These are phyloP conservation scores for Dothideomycetes sp. DNA, from an alignment of 2,329 filamentous ascomycete species.

Conservation along the genomic window DNA sequence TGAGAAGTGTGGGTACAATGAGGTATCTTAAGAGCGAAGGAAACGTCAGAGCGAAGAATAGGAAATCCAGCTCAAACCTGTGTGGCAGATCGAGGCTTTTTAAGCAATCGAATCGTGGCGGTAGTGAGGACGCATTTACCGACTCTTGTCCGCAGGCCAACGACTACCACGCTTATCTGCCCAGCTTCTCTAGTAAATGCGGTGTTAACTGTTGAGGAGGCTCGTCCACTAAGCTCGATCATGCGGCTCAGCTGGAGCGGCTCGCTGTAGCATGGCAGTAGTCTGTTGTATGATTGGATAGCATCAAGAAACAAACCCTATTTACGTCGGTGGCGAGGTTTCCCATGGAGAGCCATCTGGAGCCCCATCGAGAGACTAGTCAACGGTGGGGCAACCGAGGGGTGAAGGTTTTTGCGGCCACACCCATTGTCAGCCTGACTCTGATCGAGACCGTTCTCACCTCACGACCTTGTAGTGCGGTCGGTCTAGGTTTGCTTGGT, in stretches of 20 bases:
- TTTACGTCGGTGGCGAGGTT: constrained; percentile 6
- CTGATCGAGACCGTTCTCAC: no score
- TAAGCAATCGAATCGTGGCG: no score
- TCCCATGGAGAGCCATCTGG: neutral
- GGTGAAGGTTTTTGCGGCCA: neutral
- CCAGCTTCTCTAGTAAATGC: neutral
- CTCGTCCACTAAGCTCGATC: neutral
- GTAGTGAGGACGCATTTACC: no score
- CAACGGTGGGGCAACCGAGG: neutral
- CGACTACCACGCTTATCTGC: no score
- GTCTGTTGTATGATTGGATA: neutral
- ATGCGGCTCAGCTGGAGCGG: neutral
- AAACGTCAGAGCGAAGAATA: no score
- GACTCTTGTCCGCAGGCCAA: no score
- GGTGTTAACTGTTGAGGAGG: neutral
- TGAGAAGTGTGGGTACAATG: neutral
- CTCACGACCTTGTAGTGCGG: no score
- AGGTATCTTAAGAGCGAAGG: neutral
- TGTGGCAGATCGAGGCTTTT: no score
- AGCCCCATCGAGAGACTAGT: no score
- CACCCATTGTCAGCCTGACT: no score
- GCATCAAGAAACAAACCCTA: neutral
- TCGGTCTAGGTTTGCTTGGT: no score
- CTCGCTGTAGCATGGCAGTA: neutral
- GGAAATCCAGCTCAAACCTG: no score